These are phyloP conservation scores for Chlorella sp. DNA, from an alignment of 139 green algal genomes.

Conservation along the genomic window DNA sequence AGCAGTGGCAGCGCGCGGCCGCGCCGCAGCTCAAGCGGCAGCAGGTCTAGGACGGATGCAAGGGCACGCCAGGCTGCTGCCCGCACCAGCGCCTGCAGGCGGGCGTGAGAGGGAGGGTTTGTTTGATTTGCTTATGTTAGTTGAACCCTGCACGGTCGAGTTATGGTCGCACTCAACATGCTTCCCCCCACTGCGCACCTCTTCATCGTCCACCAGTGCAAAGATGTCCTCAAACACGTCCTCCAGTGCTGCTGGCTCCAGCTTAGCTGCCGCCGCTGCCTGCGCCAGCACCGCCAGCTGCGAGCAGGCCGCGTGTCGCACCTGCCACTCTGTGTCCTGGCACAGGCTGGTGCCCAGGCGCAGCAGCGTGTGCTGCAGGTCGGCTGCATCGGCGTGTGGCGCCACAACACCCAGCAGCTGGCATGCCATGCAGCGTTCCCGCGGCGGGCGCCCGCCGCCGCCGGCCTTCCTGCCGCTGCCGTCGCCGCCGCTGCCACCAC, in stretches of 20 bases:
- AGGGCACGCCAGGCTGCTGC: conserved; percentile 46
- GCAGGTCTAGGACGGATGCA: conserved; percentile 42
- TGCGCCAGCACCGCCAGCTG: conserved; percentile 22
- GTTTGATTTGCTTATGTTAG: no score
- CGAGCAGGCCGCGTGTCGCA: conserved; percentile 28
- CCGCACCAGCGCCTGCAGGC: conserved; percentile 38
- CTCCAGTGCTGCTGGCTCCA: background rate
- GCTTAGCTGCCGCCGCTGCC: conserved; percentile 9
- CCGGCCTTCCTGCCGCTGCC: background rate
- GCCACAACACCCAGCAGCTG: conserved; percentile 20
- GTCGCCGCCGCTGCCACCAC: background rate
- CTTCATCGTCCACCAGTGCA: conserved; percentile 5
- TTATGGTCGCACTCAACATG: no score
- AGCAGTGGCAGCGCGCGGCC: conserved; percentile 34
- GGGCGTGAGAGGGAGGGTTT: background rate
- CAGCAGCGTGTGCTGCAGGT: conserved; percentile 29
- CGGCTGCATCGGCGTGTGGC: background rate
- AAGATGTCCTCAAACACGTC: conserved; percentile 2
- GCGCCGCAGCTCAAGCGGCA: conserved; percentile 54
- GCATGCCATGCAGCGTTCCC: conserved; percentile 25
- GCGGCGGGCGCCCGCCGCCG: background rate
- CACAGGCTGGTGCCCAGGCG: conserved; percentile 4
- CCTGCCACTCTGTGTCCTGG: conserved; percentile 33
- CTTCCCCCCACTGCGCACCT: background rate
- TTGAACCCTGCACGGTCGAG: no score